A percentile compares a stretch with the other conserved stretches of the same genome.
phyloP scores from a whole-genome alignment of 2,329 filamentous ascomycete species.

The Fusarium longipes region DNA sequence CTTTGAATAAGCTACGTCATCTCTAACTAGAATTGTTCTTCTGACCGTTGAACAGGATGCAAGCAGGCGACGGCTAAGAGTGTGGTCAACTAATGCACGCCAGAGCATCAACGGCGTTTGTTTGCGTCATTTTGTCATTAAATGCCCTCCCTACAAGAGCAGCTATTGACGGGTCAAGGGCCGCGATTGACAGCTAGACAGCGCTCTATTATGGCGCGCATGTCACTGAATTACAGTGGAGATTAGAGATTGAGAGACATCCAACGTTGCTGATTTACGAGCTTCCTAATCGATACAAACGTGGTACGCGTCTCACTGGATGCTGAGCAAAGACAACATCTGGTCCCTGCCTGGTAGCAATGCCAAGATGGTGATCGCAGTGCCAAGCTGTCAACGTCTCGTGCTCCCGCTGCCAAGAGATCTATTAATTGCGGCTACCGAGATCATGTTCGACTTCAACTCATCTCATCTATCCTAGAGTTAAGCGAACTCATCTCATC shows the following conservation, averaged over 20 bases:
- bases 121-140: slow-evolving; percentile 5
- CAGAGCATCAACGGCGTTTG: not conserved
- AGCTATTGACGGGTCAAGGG: not conserved
- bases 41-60: not conserved
- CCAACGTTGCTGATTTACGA: not conserved
- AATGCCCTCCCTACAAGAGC: not conserved
- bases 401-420: slow-evolving; percentile 18
- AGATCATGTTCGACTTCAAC: not conserved
- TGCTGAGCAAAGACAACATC: not conserved
- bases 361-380: slow-evolving; percentile 13
- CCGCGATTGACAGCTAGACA: not conserved
- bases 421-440: slow-evolving; percentile 8
- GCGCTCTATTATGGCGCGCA: not conserved
- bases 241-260: too few species aligned
- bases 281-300: slow-evolving; percentile 7
- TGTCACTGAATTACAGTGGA: not conserved
- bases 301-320: not conserved
- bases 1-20: not conserved
- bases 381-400: slow-evolving; percentile 23
- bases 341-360: not conserved
- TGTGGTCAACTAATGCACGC: slow-evolving; percentile 17
- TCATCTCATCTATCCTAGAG: too few species aligned
- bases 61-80: not conserved
- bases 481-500: not conserved
- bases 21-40: too few species aligned